These are phyloP conservation scores for Talaromyces sp. DNA, from an alignment of 2,329 filamentous ascomycete species.

Conservation along the genomic window DNA sequence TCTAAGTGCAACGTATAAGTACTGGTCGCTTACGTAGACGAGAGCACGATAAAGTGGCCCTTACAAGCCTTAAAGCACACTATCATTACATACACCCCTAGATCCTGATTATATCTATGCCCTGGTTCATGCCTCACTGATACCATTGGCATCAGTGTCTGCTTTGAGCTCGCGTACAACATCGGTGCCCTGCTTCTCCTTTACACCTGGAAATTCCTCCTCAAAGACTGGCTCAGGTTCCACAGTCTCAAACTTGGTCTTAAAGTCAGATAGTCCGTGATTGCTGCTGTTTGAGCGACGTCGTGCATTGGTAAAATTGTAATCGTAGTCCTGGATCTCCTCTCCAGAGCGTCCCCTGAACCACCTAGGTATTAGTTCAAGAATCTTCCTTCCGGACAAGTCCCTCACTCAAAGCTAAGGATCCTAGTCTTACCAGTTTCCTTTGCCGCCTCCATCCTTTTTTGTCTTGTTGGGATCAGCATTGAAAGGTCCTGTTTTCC, in stretches of 20 bases:
- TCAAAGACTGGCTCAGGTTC: conserved; percentile 91
- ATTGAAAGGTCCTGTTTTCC: conserved; percentile 76
- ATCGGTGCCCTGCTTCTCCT: conserved; percentile 8
- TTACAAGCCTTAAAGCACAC: neutral
- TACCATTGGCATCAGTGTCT: neutral
- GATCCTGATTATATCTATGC: neutral
- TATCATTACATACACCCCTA: neutral
- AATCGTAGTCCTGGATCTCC: conserved; percentile 78
- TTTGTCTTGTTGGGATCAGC: conserved; percentile 89
- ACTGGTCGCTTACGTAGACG: too few relatives aligned
- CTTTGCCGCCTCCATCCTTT: conserved; percentile 90
- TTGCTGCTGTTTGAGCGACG: conserved; percentile 90
- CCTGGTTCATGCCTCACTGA: conserved; percentile 1
- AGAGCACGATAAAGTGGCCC: neutral
- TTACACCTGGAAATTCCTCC: conserved; percentile 58
- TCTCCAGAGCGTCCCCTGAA: conserved; percentile 76
- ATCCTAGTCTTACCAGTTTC: conserved; percentile 71
- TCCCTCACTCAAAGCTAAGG: neutral
- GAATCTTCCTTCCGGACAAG: neutral
- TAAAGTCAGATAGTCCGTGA: conserved; percentile 71
- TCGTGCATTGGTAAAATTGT: conserved; percentile 78
- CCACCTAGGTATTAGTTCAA: neutral
- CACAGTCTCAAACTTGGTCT: conserved; percentile 93
- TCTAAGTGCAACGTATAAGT: too few relatives aligned
- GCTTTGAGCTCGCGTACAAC: conserved; percentile 4